Conservation (phyloP, 2,329 filamentous ascomycete species). For the Acrocalymma vagum region DNA sequence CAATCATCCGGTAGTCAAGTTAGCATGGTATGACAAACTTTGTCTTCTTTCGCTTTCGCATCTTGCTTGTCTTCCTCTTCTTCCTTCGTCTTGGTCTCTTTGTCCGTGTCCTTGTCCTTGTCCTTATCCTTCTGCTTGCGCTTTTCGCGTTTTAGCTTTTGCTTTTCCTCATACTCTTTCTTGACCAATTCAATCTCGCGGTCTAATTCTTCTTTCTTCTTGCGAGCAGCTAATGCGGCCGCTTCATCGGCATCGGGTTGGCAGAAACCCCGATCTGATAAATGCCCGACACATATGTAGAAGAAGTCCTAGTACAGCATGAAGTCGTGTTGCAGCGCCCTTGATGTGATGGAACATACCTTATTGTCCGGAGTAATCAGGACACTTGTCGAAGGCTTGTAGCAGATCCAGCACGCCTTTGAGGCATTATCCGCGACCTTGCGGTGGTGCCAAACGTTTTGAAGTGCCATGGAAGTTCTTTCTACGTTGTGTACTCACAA, state of each 20-base stretch:
- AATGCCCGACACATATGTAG: constrained; percentile 84
- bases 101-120: constrained; percentile 71
- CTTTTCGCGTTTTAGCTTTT: constrained; percentile 66
- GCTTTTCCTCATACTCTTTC: constrained; percentile 59
- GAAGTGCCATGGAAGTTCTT: constrained; percentile 60
- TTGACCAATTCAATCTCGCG: constrained; percentile 59
- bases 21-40: constrained; percentile 51
- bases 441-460: constrained; percentile 85
- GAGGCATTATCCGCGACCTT: constrained; percentile 85
- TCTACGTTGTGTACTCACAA: too few species aligned
- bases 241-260: constrained; percentile 75
- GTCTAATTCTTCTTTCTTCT: constrained; percentile 58
- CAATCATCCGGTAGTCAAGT: constrained; percentile 7
- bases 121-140: constrained; percentile 56
- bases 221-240: constrained; percentile 64
- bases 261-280: constrained; percentile 85
- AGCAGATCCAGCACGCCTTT: constrained; percentile 90
- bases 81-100: constrained; percentile 65
- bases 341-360: constrained; percentile 63
- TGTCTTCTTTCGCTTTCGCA: constrained; percentile 68
- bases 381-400: constrained; percentile 85
- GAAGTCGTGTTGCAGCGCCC: constrained; percentile 3
- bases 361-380: constrained; percentile 90
- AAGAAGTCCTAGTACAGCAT: constrained; percentile 77
- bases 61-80: constrained; percentile 71